A percentile compares a stretch with the other conserved stretches of the same genome.
These are phyloP conservation scores for Polysphondylium violaceum DNA, from an alignment of 78 protist species.

Conservation along the genomic window DNA sequence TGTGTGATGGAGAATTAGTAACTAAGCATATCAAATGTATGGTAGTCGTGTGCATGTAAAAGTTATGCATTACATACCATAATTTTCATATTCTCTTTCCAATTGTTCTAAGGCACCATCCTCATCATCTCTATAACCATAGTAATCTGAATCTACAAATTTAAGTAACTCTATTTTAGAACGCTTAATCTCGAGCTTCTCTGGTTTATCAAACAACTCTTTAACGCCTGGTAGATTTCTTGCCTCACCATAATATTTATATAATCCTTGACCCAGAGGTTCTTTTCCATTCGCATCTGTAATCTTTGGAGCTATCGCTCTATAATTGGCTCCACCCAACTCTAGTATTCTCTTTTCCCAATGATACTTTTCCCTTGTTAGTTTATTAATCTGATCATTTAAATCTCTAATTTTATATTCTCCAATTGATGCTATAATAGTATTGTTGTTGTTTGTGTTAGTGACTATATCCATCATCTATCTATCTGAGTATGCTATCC, in stretches of 20 bases:
- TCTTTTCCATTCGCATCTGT: constrained; percentile 73
- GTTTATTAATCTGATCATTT: constrained; percentile 97
- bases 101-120: constrained; percentile 87
- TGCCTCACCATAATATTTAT: constrained; percentile 98
- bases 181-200: not conserved
- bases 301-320: constrained; percentile 27
- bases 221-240: constrained; percentile 96
- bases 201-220: constrained; percentile 89
- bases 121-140: constrained; percentile 94
- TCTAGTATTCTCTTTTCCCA: constrained; percentile 96
- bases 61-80: no score
- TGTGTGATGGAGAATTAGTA: no score
- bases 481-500: not conserved
- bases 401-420: constrained; percentile 95
- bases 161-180: constrained; percentile 80
- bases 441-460: not conserved
- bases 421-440: constrained; percentile 84
- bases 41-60: no score
- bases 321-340: constrained; percentile 94
- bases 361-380: constrained; percentile 90
- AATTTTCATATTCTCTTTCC: constrained; percentile 47
- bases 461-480: no score
- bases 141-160: constrained; percentile 92
- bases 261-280: constrained; percentile 55
- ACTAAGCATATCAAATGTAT: no score